Conservation (phyloP, 306 rosid genomes). For the Benincasa hispida region DNA sequence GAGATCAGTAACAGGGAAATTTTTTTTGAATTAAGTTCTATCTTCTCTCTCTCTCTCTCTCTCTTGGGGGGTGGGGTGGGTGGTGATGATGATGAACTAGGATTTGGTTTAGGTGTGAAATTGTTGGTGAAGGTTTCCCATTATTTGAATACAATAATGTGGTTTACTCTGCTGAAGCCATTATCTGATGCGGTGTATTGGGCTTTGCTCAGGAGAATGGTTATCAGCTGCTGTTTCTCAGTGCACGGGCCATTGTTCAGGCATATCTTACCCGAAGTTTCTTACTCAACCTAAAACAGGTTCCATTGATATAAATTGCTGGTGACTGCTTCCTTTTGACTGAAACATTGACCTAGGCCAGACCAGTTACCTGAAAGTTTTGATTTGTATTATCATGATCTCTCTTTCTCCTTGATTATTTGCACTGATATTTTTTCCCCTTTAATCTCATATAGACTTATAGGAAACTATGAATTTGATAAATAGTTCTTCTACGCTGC, state of each 20-base stretch:
- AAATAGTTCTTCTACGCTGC: constrained; percentile 11
- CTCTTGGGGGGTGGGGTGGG: not conserved
- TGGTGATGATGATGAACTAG: not conserved
- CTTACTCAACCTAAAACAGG: constrained; percentile 27
- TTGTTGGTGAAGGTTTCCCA: not conserved
- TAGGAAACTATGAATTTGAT: not conserved
- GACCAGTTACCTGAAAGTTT: not conserved
- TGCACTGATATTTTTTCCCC: not conserved
- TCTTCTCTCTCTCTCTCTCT: too few relatives aligned
- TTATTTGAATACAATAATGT: not conserved
- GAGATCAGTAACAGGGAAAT: not conserved
- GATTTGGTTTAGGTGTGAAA: not conserved
- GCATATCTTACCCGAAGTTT: constrained; percentile 90
- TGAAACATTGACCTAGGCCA: not conserved
- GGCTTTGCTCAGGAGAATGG: constrained; percentile 77
- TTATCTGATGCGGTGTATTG: not conserved
- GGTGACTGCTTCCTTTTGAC: not conserved
- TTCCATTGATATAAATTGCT: not conserved
- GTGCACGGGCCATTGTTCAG: constrained; percentile 98
- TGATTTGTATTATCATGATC: not conserved
- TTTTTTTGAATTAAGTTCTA: not conserved
- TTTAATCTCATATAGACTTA: not conserved
- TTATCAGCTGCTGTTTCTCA: constrained; percentile 89
- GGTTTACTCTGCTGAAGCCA: not conserved
- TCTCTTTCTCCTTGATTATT: not conserved